phyloP scores from a whole-genome alignment of 305 asterid species.

The Fraxinus ornus region DNA sequence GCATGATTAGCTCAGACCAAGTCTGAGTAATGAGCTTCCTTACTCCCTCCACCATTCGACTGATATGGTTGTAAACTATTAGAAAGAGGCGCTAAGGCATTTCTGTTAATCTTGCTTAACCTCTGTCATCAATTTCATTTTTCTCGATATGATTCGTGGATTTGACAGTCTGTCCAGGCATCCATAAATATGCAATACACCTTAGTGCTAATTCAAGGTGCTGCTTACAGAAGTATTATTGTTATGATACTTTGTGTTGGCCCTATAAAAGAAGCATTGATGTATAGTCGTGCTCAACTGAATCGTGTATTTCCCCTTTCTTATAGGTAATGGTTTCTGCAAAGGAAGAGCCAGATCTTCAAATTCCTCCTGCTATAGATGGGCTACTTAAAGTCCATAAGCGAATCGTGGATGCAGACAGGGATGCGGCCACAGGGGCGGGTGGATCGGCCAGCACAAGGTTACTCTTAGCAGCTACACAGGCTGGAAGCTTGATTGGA shows the following conservation, averaged over 20 bases:
- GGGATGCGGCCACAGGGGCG: constrained; percentile 48
- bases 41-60: neutral
- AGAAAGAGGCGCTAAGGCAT: neutral
- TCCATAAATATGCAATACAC: neutral
- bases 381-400: constrained; percentile 76
- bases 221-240: neutral
- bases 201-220: constrained; percentile 14
- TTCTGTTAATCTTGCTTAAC: neutral
- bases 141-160: neutral
- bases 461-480: constrained; percentile 82
- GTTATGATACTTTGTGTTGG: constrained; percentile 1
- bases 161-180: neutral
- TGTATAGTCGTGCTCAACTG: constrained; percentile 10
- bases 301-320: constrained; percentile 7
- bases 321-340: constrained; percentile 76
- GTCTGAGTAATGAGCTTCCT: neutral
- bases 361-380: constrained; percentile 76
- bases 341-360: constrained; percentile 73
- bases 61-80: neutral
- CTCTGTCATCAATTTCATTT: neutral
- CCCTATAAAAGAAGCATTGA: neutral
- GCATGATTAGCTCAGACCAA: constrained; percentile 12
- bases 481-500: constrained; percentile 87
- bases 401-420: constrained; percentile 57
- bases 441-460: constrained; percentile 56